phyloP scores from a whole-genome alignment of 495 filamentous ascomycete genomes.

The Cudoniella acicularis region DNA sequence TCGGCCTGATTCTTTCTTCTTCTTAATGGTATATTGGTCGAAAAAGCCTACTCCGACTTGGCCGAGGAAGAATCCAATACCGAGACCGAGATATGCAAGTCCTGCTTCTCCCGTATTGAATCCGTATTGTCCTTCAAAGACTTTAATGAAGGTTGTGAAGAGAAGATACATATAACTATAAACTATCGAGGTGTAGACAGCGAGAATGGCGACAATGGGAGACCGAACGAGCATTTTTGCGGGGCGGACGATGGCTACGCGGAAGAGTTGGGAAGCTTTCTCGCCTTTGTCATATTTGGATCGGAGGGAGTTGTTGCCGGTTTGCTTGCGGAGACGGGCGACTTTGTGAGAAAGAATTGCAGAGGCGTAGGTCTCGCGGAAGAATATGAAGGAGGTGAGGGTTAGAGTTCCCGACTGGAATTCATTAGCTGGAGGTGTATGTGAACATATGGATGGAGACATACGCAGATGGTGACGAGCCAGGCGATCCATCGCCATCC shows the following conservation, averaged over 20 bases:
- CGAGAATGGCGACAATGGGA: slow-evolving; percentile 57
- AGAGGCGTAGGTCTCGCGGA: slow-evolving; percentile 47
- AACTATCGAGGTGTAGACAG: slow-evolving; percentile 61
- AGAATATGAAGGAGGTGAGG: slow-evolving; percentile 26
- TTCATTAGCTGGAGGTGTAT: slow-evolving; percentile 37
- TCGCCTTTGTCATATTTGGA: slow-evolving; percentile 19
- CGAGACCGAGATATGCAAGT: slow-evolving; percentile 57
- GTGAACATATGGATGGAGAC: slow-evolving; percentile 29
- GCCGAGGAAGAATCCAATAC: slow-evolving; percentile 52
- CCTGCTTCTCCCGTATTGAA: slow-evolving; percentile 57
- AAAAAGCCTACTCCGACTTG: slow-evolving; percentile 39
- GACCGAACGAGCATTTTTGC: slow-evolving; percentile 67
- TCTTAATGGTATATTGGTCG: slow-evolving; percentile 58
- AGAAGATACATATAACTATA: slow-evolving; percentile 74
- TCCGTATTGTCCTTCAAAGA: slow-evolving; percentile 60
- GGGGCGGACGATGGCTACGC: slow-evolving; percentile 49
- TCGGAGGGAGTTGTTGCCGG: slow-evolving; percentile 28
- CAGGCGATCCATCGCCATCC: slow-evolving; percentile 73
- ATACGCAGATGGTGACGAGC: slow-evolving; percentile 56
- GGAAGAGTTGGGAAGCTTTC: slow-evolving; percentile 12
- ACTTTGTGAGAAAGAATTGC: slow-evolving; percentile 49
- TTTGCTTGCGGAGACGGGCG: slow-evolving; percentile 25
- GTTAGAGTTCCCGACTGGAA: slow-evolving; percentile 32
- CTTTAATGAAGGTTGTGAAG: slow-evolving; percentile 61
- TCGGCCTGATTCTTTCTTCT: slow-evolving; percentile 38